Evolutionary conservation across 1,284 basidiomycete species (phyloP).

Genomic region (Trichosporon asahii): DNA sequence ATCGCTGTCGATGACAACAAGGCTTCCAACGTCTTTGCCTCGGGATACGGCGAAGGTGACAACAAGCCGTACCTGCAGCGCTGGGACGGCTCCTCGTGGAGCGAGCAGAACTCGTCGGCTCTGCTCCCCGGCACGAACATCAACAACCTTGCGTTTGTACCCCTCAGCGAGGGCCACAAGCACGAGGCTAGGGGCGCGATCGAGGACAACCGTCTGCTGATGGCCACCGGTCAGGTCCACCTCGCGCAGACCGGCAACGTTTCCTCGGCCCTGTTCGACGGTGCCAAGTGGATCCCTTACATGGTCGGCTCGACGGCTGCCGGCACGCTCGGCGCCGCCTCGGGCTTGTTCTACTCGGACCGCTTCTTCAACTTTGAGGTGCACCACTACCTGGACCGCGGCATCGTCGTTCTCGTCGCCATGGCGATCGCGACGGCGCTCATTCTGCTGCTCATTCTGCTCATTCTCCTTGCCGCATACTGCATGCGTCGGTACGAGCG

Average conservation of each 20-base stretch:
- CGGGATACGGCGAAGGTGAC: constrained; percentile 68
- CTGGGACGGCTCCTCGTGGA: constrained; percentile 78
- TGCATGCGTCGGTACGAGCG: constrained; percentile 57
- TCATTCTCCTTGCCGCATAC: constrained; percentile 77
- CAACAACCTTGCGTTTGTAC: constrained; percentile 84
- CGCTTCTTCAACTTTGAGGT: constrained; percentile 69
- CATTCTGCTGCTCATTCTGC: constrained; percentile 84
- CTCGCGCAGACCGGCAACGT: constrained; percentile 69
- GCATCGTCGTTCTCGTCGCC: constrained; percentile 92
- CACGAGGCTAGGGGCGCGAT: constrained; percentile 59
- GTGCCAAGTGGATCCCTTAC: constrained; percentile 76
- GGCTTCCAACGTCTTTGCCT: constrained; percentile 78
- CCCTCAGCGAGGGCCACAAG: constrained; percentile 62
- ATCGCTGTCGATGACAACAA: constrained; percentile 80
- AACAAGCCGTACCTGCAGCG: constrained; percentile 68
- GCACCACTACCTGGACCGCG: constrained; percentile 75
- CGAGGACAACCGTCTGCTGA: constrained; percentile 80
- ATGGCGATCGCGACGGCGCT: constrained; percentile 95
- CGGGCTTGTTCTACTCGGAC: constrained; percentile 77
- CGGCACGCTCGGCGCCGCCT: constrained; percentile 69
- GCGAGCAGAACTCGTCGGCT: constrained; percentile 57
- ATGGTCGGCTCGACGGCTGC: constrained; percentile 65
- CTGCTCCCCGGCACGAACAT: constrained; percentile 54
- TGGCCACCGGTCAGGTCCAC: constrained; percentile 77
- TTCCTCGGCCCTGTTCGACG: constrained; percentile 84